Evolutionary conservation across 2,329 filamentous ascomycete species (phyloP).

Genomic region (Camillea tinctor): DNA sequence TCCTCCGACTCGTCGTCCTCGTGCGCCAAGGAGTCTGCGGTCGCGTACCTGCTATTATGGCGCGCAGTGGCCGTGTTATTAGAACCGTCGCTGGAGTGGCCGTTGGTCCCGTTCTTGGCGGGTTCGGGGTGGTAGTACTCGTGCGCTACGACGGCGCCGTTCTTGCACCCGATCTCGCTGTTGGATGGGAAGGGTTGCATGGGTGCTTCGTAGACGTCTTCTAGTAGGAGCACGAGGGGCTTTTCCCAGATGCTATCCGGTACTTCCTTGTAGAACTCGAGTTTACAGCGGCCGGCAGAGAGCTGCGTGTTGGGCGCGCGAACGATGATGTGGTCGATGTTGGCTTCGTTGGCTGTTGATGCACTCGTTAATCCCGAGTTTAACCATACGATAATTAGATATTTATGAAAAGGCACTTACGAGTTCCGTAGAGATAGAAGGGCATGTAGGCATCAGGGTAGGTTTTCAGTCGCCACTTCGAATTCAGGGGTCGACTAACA

Average conservation of each 20-base stretch:
- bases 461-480: constrained; percentile 30
- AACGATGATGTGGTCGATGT: constrained; percentile 46
- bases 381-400: no score
- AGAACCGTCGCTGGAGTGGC: background rate
- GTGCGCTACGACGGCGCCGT: constrained; percentile 22
- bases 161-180: constrained; percentile 25
- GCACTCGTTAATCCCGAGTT: background rate
- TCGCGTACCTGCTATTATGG: background rate
- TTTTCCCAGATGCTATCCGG: constrained; percentile 12
- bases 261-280: constrained; percentile 15
- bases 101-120: background rate
- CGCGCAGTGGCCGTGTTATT: background rate
- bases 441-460: constrained; percentile 41
- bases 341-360: constrained; percentile 26
- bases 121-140: background rate
- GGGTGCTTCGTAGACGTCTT: constrained; percentile 34
- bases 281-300: constrained; percentile 26
- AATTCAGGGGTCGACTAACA: constrained; percentile 38
- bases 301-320: constrained; percentile 40
- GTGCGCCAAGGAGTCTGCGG: background rate
- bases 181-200: constrained; percentile 39
- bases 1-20: constrained; percentile 9
- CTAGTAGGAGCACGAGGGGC: constrained; percentile 31
- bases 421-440: constrained; percentile 44
- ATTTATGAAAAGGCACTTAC: constrained; percentile 6